Conservation (phyloP, 306 rosid genomes). For the Begonia peltatifolia region DNA sequence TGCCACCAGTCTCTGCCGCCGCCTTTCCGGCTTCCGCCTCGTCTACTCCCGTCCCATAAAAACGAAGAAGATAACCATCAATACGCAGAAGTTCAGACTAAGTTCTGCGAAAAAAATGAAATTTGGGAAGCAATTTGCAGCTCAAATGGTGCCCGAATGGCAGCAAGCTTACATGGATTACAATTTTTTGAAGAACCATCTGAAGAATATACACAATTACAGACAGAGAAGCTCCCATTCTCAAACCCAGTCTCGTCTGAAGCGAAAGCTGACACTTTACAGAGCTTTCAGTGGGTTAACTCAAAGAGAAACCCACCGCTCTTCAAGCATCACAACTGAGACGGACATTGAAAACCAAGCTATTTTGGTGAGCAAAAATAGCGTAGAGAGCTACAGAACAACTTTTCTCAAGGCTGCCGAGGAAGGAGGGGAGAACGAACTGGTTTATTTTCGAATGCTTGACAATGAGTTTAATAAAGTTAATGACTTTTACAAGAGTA, state of each 20-base stretch:
- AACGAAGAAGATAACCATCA: no score
- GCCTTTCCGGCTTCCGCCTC: no score
- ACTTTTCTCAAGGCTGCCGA: conserved; percentile 42
- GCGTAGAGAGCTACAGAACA: conserved; percentile 25
- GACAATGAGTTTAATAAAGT: conserved; percentile 64
- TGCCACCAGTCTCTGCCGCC: no score
- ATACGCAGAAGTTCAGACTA: no score
- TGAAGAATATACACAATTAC: conserved; percentile 26
- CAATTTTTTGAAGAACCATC: conserved; percentile 24
- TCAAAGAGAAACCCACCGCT: conserved; percentile 8
- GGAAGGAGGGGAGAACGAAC: conserved; percentile 45
- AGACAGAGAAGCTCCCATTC: conserved; percentile 12
- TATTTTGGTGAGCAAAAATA: conserved; percentile 25
- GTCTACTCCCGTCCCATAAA: no score
- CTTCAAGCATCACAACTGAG: conserved; percentile 8
- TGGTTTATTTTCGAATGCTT: conserved; percentile 34
- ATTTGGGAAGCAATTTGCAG: conserved; percentile 52
- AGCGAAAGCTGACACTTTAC: conserved; percentile 31
- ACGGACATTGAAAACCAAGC: conserved; percentile 48
- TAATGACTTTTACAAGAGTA: conserved; percentile 25
- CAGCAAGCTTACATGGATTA: conserved; percentile 62
- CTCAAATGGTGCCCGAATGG: conserved; percentile 78
- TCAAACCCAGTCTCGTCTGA: conserved; percentile 16
- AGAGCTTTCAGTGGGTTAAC: conserved; percentile 72
- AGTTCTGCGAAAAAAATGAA: conserved; percentile 20